Conservation (phyloP, 139 green algal species). For the Chlamydomonas incerta region DNA sequence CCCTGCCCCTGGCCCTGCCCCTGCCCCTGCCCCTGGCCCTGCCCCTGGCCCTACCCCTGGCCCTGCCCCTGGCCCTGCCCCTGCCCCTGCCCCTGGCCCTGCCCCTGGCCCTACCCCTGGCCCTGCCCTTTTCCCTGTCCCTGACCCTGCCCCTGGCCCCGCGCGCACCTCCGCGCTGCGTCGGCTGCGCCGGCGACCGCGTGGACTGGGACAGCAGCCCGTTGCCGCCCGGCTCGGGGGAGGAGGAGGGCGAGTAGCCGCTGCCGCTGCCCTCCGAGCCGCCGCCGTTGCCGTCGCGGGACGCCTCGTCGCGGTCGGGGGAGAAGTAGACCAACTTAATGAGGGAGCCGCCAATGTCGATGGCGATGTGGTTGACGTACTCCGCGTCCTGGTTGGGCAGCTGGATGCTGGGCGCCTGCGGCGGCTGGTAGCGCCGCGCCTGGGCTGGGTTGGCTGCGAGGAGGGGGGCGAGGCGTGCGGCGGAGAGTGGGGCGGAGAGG, state of each 20-base stretch:
- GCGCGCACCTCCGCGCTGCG: conserved; percentile 6
- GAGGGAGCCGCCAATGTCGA: conserved; percentile 96
- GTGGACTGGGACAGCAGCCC: not conserved
- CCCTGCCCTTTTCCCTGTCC: too few relatives aligned
- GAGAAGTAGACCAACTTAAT: conserved; percentile 99
- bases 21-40: too few relatives aligned
- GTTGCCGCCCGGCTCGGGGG: not conserved
- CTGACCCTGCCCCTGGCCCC: not conserved
- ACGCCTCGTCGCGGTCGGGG: conserved; percentile 49
- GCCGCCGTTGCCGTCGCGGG: not conserved
- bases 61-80: too few relatives aligned
- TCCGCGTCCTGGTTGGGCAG: conserved; percentile 92
- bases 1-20: too few relatives aligned
- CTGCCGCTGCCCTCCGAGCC: too few relatives aligned
- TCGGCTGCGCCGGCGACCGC: not conserved
- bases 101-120: too few relatives aligned
- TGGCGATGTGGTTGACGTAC: conserved; percentile 91
- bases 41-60: too few relatives aligned
- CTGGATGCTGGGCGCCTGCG: conserved; percentile 85
- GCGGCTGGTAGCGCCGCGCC: conserved; percentile 19
- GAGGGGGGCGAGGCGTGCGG: too few relatives aligned
- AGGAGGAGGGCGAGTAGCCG: not conserved
- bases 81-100: too few relatives aligned
- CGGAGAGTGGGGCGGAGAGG: too few relatives aligned
- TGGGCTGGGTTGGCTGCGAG: too few relatives aligned